Evolutionary conservation across 1,139 yeast genomes (phyloP).

Genomic region (Nadsonia starkeyi-henricii): DNA sequence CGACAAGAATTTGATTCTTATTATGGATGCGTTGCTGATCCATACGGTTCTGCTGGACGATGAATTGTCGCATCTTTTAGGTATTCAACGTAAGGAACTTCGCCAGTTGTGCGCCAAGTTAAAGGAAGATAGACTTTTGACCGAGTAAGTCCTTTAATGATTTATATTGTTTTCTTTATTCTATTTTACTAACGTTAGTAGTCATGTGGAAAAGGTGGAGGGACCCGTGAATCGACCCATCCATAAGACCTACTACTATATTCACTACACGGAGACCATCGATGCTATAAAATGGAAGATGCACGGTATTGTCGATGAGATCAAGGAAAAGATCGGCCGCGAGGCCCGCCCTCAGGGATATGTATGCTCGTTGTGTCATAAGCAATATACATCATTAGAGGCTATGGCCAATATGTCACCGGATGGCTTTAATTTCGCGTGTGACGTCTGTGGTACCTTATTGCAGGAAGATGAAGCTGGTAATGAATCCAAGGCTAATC

Average conservation of each 20-base stretch:
- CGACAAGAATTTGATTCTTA: slow-evolving; percentile 66
- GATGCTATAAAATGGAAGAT: slow-evolving; percentile 96
- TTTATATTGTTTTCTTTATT: background rate
- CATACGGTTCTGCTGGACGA: slow-evolving; percentile 94
- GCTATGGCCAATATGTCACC: slow-evolving; percentile 71
- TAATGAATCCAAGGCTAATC: slow-evolving; percentile 68
- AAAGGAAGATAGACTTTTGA: slow-evolving; percentile 59
- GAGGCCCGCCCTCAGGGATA: slow-evolving; percentile 91
- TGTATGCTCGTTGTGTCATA: slow-evolving; percentile 73
- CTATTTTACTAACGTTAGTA: slow-evolving; percentile 9
- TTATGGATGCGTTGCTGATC: slow-evolving; percentile 76
- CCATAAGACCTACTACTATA: slow-evolving; percentile 69
- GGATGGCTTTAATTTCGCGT: slow-evolving; percentile 66
- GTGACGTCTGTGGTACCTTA: slow-evolving; percentile 68
- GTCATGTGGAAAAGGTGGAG: slow-evolving; percentile 70
- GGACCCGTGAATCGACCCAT: slow-evolving; percentile 56
- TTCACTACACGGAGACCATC: slow-evolving; percentile 84
- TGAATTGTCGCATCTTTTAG: slow-evolving; percentile 65
- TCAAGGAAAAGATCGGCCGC: slow-evolving; percentile 64
- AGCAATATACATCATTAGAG: slow-evolving; percentile 72
- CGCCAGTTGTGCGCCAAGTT: slow-evolving; percentile 69
- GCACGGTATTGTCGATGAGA: slow-evolving; percentile 63
- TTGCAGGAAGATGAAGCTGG: slow-evolving; percentile 82
- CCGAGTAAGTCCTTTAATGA: slow-evolving; percentile 12
- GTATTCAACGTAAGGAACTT: slow-evolving; percentile 76